Evolutionary conservation across 2,329 filamentous ascomycete species (phyloP).

Genomic region (Talaromyces sp.): DNA sequence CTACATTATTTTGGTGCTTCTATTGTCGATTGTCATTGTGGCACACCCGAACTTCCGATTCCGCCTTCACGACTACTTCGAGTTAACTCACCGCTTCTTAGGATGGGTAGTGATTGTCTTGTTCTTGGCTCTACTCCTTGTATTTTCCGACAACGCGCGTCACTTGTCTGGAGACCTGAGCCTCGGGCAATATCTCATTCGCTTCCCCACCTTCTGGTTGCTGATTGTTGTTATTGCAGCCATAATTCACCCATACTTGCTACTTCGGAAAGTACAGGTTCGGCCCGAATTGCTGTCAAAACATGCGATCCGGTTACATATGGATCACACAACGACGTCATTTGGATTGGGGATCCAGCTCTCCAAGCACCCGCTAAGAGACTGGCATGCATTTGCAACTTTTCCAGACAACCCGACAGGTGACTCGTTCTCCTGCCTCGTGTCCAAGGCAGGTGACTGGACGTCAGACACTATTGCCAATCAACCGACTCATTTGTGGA

Average conservation of each 20-base stretch:
- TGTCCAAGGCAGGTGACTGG: constrained; percentile 73
- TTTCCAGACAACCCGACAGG: constrained; percentile 49
- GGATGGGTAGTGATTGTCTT: constrained; percentile 63
- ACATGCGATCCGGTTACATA: constrained; percentile 67
- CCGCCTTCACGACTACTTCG: constrained; percentile 62
- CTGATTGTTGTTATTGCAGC: constrained; percentile 58
- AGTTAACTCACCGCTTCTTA: constrained; percentile 64
- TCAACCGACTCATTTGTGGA: constrained; percentile 59
- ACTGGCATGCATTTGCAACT: constrained; percentile 73
- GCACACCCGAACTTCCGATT: constrained; percentile 60
- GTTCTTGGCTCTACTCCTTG: constrained; percentile 59
- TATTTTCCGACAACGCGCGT: constrained; percentile 45
- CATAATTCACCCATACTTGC: constrained; percentile 67
- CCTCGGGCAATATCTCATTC: constrained; percentile 36
- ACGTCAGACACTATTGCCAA: constrained; percentile 58
- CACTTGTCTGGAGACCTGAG: constrained; percentile 23
- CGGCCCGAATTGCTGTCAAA: constrained; percentile 61
- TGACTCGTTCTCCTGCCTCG: constrained; percentile 55
- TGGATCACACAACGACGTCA: constrained; percentile 56
- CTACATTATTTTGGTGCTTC: constrained; percentile 53
- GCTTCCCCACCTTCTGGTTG: constrained; percentile 60
- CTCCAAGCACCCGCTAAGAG: constrained; percentile 56
- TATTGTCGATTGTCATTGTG: constrained; percentile 54
- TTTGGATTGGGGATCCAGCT: constrained; percentile 55
- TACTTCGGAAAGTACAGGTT: constrained; percentile 62